Evolutionary conservation across 2,329 filamentous ascomycete genomes (phyloP).

Genomic region (Seiridium cupressi): DNA sequence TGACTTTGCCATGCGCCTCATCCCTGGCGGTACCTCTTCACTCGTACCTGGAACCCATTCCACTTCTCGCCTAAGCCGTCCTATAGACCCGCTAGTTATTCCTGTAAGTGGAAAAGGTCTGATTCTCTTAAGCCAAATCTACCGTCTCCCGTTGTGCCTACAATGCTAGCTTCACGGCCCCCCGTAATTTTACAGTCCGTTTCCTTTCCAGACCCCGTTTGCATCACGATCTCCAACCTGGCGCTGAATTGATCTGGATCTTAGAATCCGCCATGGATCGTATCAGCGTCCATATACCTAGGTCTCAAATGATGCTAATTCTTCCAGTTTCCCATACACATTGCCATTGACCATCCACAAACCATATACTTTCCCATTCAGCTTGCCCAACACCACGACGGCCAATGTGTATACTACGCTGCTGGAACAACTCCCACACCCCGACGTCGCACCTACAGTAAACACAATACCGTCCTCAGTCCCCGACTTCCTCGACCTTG

Average conservation of each 20-base stretch:
- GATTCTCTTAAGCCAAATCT: neutral
- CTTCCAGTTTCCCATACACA: slow-evolving; percentile 26
- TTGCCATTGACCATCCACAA: slow-evolving; percentile 28
- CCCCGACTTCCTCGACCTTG: no score
- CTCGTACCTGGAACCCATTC: no score
- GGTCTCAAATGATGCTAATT: slow-evolving; percentile 12
- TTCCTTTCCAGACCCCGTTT: neutral
- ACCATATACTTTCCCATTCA: slow-evolving; percentile 22
- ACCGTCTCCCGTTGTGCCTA: neutral
- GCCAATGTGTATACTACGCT: slow-evolving; percentile 10
- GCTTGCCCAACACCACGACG: slow-evolving; percentile 22
- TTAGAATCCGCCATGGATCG: slow-evolving; percentile 8
- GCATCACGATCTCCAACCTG: slow-evolving; percentile 3
- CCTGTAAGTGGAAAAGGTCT: neutral
- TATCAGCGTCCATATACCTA: neutral
- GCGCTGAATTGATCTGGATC: slow-evolving; percentile 12
- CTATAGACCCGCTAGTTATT: neutral
- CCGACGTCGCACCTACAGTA: slow-evolving; percentile 10
- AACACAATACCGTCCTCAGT: no score
- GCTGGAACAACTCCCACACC: slow-evolving; percentile 9
- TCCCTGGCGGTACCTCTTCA: no score
- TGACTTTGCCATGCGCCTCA: no score
- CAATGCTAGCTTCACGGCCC: neutral
- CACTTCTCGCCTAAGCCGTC: neutral
- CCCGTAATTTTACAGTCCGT: neutral